Evolutionary conservation across 2,329 filamentous ascomycete species (phyloP), one percentile per base, ranked within the genome.

Genomic region (Neurospora sp.): DNA sequence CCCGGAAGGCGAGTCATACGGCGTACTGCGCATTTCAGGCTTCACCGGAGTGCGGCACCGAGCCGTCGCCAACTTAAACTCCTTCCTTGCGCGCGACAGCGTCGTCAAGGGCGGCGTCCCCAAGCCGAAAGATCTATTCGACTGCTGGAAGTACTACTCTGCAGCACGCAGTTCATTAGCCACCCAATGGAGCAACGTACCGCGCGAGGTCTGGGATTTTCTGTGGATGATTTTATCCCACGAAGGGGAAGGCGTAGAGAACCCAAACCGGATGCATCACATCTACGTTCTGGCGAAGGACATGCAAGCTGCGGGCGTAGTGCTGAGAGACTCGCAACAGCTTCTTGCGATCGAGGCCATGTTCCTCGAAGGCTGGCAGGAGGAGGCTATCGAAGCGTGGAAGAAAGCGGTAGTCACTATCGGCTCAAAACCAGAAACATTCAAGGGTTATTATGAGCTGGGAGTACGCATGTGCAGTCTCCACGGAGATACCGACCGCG

Each of bases 281-380:
- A 79, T 92, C 38, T 86, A 86, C 70, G 80, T 83, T 39, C 82
- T 95, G 3, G 84, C 87, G 5, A 84, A 88, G 74, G 91, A 93
- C 76, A 90, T 92, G 83, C 82, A 83, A 69, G 83, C 85, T 5
- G 85, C 86, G 19, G 87, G 86, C 8, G 82, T 87, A 67, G 73
- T 81, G 1, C 80, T 93, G 68, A 83, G 80, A 12, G 82, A 84
- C 4, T 77, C 82, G 2, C 89, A 92, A 74, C 87, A 88, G 73
- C 80, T 93, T 19, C 80, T 90, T 37, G 89, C 89, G 39, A 88
- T 93, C 39, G 89, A 92, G 76, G 87, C 90, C 70, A 82, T 91
- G 52, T 89, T 91, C 73, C 81, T 88, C 6, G 84, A 86, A 52
- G 90, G 89, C 2, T 87, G 86, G 77, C 82, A 85, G 70, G 80